Conservation (phyloP, 306 rosid species). For the Malus sieversii region DNA sequence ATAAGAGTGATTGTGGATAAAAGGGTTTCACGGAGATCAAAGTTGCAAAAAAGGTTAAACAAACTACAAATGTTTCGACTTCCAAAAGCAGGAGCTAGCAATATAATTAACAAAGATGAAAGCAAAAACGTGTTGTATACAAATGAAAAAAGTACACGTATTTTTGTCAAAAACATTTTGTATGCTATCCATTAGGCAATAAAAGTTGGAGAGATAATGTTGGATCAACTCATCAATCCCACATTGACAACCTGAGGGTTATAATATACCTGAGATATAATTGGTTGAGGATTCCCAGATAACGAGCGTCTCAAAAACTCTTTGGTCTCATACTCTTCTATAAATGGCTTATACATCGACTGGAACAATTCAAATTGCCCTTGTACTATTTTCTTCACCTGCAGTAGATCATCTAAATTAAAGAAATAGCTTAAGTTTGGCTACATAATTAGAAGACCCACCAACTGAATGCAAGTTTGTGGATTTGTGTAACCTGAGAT, state of each 20-base stretch:
- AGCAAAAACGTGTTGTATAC: background rate
- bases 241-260: background rate
- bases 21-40: background rate
- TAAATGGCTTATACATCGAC: conserved; percentile 67
- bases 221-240: background rate
- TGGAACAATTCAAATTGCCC: conserved; percentile 73
- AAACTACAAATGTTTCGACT: no score
- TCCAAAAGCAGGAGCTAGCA: background rate
- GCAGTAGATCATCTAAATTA: conserved; percentile 14
- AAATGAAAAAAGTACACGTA: background rate
- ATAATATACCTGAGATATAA: conserved; percentile 61
- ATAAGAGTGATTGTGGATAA: background rate
- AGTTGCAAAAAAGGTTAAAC: no score
- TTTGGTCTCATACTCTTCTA: conserved; percentile 60
- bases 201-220: background rate
- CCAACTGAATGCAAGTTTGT: background rate
- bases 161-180: background rate
- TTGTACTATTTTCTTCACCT: conserved; percentile 79
- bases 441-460: background rate
- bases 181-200: no score
- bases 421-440: background rate
- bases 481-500: conserved; percentile 12
- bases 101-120: background rate
- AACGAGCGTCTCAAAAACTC: conserved; percentile 52
- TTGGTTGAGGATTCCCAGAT: conserved; percentile 26